Conservation (phyloP, 352 stramenopile species). For the Phytophthora melonis region DNA sequence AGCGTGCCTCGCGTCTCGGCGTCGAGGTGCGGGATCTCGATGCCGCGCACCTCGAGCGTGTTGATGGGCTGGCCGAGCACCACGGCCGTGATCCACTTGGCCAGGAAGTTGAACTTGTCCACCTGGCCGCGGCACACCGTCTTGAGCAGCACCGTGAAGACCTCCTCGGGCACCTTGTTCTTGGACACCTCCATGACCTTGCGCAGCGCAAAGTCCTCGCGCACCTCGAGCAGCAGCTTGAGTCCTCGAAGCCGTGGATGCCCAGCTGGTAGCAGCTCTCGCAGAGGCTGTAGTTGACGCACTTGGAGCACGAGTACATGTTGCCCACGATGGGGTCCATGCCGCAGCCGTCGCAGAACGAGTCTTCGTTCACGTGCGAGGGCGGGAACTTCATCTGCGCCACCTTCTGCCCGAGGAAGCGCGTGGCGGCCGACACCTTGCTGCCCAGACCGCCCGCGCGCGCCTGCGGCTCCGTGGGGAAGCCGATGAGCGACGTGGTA, state of each 20-base stretch:
- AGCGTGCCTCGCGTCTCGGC: conserved; percentile 74
- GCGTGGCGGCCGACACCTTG: conserved; percentile 75
- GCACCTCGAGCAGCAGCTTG: conserved; percentile 74
- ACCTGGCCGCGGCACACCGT: conserved; percentile 87
- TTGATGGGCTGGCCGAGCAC: conserved; percentile 75
- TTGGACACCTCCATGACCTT: conserved; percentile 80
- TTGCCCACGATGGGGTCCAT: conserved; percentile 90
- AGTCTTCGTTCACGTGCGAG: conserved; percentile 86
- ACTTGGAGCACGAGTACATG: conserved; percentile 91
- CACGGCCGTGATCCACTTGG: conserved; percentile 86
- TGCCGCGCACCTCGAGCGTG: conserved; percentile 80
- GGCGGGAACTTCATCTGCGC: conserved; percentile 80
- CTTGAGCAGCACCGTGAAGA: conserved; percentile 85
- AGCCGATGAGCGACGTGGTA: conserved; percentile 78
- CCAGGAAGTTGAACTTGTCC: conserved; percentile 91
- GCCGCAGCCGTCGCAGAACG: conserved; percentile 91
- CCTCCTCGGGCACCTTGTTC: conserved; percentile 83
- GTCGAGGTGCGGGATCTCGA: conserved; percentile 87
- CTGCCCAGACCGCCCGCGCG: conserved; percentile 53
- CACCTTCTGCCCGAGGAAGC: conserved; percentile 85
- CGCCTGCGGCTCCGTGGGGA: conserved; percentile 51
- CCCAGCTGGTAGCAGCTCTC: conserved; percentile 87
- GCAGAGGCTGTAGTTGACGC: conserved; percentile 86
- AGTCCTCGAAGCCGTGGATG: conserved; percentile 88
- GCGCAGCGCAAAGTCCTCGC: conserved; percentile 84